Evolutionary conservation across 495 filamentous ascomycete species (phyloP), one percentile per base, ranked within the genome.

Genomic region (Aspergillus cristatus): DNA sequence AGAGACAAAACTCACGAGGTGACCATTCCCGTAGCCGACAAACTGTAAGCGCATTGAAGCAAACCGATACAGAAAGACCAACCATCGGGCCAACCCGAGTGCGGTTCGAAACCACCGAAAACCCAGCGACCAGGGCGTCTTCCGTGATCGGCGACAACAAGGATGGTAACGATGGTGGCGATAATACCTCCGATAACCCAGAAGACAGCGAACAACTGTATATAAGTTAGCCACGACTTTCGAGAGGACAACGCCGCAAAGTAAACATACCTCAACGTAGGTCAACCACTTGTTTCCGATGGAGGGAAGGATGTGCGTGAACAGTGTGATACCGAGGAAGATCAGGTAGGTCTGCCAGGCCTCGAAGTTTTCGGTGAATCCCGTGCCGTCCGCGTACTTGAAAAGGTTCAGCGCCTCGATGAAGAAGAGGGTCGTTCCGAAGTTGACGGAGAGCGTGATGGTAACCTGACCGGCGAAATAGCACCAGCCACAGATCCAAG

Each of bases 401-500:
- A 52, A 55, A 13, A 55, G 42, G 24, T 51, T 51, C 15, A 51
- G 25, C 24, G 45, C 72, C 3, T 43, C 42, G 33, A 53, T 35
- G 17, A 48, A 37, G 30, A 46, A 42, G 7, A 46, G 40, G 24
- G 45, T 34, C 8, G 47, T 53, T 5, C 43, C 53, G 18, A 68
- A 59, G 18, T 58, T 62, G 26, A 59, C 57, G 2, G 55, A 54
- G 2, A 64, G 51, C 4, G 61, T 60, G 13, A 67, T 53, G n/a
- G 60, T 62, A 32, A 81, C 76, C 69, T 79, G 82, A 0, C 77
- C 80, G 14, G 71, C 68, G 7, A 79, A 67, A 43, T 76, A 82
- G 38, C 82, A 70, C 80, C 80, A 84, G n/a, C 80, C 80, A 3
- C 74, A 78, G 12, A 75, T 67, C 68, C 73, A 84, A 16, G 70